A percentile compares a stretch with the other conserved stretches of the same genome.
Evolutionary conservation across 192 early-diverging fungal species (phyloP).

Genomic region (Rhizophagus prolifer): DNA sequence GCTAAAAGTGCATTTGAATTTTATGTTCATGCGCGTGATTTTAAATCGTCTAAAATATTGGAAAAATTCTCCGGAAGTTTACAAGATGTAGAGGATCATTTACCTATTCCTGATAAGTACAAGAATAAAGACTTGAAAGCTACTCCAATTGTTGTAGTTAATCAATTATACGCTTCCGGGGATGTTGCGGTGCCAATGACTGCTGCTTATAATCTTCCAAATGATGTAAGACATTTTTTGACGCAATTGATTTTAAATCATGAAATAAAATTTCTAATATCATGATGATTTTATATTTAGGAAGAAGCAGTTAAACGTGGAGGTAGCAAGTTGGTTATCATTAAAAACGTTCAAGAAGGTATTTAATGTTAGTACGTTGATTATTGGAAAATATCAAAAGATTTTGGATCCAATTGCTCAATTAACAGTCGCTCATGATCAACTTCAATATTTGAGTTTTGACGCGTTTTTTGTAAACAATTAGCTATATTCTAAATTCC

Average conservation of each 20-base stretch:
- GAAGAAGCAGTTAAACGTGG: constrained; percentile 59
- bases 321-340: constrained; percentile 70
- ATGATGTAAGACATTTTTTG: constrained; percentile 48
- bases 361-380: background rate
- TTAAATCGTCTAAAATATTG: constrained; percentile 50
- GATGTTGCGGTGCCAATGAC: constrained; percentile 75
- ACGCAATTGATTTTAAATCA: background rate
- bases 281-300: constrained; percentile 29
- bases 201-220: constrained; percentile 76
- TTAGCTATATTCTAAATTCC: background rate
- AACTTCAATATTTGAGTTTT: constrained; percentile 57
- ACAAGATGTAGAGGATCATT: constrained; percentile 61
- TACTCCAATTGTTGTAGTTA: constrained; percentile 72
- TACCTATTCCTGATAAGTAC: constrained; percentile 67
- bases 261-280: background rate
- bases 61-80: constrained; percentile 66
- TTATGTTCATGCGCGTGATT: constrained; percentile 68
- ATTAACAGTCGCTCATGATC: constrained; percentile 49
- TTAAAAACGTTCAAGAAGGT: constrained; percentile 75
- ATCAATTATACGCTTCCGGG: constrained; percentile 71
- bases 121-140: constrained; percentile 60
- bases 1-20: constrained; percentile 69
- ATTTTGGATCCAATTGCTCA: constrained; percentile 65
- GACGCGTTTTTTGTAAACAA: constrained; percentile 62
- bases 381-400: constrained; percentile 51